Evolutionary conservation across 768 basidiomycete species (phyloP).

Genomic region (Tylopilus cervinicoccineus): DNA sequence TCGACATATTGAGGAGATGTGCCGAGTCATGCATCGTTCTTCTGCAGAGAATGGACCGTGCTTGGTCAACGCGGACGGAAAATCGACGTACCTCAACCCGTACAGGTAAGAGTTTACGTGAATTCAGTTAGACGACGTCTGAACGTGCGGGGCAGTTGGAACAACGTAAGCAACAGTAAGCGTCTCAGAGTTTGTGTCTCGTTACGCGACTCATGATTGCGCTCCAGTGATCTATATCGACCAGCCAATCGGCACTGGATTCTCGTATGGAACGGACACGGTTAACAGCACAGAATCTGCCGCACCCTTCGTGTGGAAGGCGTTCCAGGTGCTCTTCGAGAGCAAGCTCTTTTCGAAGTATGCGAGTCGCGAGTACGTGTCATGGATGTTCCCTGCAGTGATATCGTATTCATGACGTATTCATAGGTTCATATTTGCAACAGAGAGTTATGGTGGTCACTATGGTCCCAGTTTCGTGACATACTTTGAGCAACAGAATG

Average conservation of each 20-base stretch:
- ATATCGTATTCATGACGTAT: not conserved
- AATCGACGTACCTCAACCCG: conserved; percentile 53
- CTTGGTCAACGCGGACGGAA: conserved; percentile 49
- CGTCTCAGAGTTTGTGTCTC: not conserved
- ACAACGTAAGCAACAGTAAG: conserved; percentile 62
- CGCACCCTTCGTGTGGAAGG: conserved; percentile 55
- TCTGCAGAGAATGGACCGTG: conserved; percentile 61
- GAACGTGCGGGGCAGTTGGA: conserved; percentile 47
- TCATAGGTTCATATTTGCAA: conserved; percentile 57
- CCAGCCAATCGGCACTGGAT: conserved; percentile 64
- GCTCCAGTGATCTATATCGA: conserved; percentile 65
- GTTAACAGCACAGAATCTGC: conserved; percentile 52
- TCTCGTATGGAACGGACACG: conserved; percentile 53
- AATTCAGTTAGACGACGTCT: not conserved
- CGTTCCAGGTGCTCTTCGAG: conserved; percentile 61
- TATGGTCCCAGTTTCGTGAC: conserved; percentile 63
- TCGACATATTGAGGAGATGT: not conserved
- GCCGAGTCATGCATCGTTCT: not conserved
- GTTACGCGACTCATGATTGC: not conserved
- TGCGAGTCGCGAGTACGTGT: conserved; percentile 48
- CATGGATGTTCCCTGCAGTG: not conserved
- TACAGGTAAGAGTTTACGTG: conserved; percentile 41
- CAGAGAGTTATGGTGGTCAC: conserved; percentile 68
- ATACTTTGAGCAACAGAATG: conserved; percentile 62
- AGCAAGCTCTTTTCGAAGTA: conserved; percentile 49